phyloP scores from a whole-genome alignment of 2,329 filamentous ascomycete genomes.

The Nannizziopsis arthrosporioides region DNA sequence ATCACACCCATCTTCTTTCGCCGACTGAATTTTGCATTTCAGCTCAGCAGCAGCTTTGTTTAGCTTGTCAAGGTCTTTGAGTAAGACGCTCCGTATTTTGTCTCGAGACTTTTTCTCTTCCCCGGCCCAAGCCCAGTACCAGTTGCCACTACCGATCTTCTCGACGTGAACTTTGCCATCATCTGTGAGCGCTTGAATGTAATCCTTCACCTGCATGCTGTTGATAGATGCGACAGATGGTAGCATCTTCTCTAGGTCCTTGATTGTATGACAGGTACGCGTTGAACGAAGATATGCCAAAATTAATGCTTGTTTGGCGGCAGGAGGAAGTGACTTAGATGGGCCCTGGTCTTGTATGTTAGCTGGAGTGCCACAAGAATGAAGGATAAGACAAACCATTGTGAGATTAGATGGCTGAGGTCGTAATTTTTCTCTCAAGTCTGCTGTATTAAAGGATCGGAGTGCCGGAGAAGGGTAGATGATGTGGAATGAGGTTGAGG shows the following conservation, averaged over 20 bases:
- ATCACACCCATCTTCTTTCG: slow-evolving; percentile 14
- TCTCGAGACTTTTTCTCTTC: slow-evolving; percentile 38
- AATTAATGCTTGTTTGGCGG: slow-evolving; percentile 47
- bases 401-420: not conserved
- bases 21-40: slow-evolving; percentile 16
- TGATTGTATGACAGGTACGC: slow-evolving; percentile 51
- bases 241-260: slow-evolving; percentile 55
- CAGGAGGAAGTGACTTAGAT: slow-evolving; percentile 45
- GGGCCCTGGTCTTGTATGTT: slow-evolving; percentile 11
- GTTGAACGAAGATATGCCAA: slow-evolving; percentile 49
- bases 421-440: not conserved
- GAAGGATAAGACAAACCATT: not conserved
- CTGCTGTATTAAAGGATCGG: not conserved
- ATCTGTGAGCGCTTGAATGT: slow-evolving; percentile 50
- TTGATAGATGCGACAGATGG: slow-evolving; percentile 52
- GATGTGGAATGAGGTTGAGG: slow-evolving; percentile 1
- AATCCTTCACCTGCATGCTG: slow-evolving; percentile 56
- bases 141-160: slow-evolving; percentile 60
- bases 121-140: slow-evolving; percentile 57
- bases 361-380: not conserved
- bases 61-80: slow-evolving; percentile 25
- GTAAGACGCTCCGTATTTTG: slow-evolving; percentile 23
- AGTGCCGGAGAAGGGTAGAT: not conserved
- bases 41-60: slow-evolving; percentile 15
- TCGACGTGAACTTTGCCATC: slow-evolving; percentile 53